Evolutionary conservation across 2,329 filamentous ascomycete genomes (phyloP).

Genomic region (Bisporella sp.): DNA sequence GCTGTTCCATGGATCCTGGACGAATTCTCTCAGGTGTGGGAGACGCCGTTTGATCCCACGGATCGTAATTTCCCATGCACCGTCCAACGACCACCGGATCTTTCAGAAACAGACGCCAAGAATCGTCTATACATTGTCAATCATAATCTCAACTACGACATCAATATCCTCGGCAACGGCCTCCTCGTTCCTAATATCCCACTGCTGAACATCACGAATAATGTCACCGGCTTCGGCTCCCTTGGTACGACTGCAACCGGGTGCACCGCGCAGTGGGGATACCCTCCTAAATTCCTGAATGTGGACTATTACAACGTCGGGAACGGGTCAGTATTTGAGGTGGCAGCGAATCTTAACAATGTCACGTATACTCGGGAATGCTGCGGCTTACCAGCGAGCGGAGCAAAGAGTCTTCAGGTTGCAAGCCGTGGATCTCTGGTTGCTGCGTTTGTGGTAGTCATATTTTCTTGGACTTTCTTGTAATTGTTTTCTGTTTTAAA

Average conservation of each 20-base stretch:
- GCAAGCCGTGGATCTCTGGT: not conserved
- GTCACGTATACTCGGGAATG: conserved; percentile 59
- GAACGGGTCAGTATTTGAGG: conserved; percentile 70
- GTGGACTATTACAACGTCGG: conserved; percentile 74
- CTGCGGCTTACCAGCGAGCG: conserved; percentile 37
- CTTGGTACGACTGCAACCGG: conserved; percentile 57
- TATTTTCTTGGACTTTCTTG: not conserved
- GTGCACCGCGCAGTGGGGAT: conserved; percentile 56
- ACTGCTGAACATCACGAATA: conserved; percentile 66
- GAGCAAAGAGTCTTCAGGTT: not conserved
- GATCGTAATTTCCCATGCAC: conserved; percentile 66
- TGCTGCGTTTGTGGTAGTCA: not conserved
- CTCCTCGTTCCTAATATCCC: conserved; percentile 68
- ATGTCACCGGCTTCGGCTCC: conserved; percentile 55
- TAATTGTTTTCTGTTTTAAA: not conserved
- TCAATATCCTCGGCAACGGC: conserved; percentile 56
- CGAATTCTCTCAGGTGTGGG: conserved; percentile 84
- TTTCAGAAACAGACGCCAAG: conserved; percentile 45
- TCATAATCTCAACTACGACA: conserved; percentile 81
- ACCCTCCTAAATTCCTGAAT: conserved; percentile 70
- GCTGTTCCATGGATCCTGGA: conserved; percentile 79
- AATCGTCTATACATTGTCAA: conserved; percentile 76
- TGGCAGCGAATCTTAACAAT: conserved; percentile 63
- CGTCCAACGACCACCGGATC: conserved; percentile 65
- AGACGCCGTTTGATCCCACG: conserved; percentile 66